These are phyloP conservation scores for Podaxis sp. DNA, from an alignment of 768 basidiomycete species.

Conservation along the genomic window DNA sequence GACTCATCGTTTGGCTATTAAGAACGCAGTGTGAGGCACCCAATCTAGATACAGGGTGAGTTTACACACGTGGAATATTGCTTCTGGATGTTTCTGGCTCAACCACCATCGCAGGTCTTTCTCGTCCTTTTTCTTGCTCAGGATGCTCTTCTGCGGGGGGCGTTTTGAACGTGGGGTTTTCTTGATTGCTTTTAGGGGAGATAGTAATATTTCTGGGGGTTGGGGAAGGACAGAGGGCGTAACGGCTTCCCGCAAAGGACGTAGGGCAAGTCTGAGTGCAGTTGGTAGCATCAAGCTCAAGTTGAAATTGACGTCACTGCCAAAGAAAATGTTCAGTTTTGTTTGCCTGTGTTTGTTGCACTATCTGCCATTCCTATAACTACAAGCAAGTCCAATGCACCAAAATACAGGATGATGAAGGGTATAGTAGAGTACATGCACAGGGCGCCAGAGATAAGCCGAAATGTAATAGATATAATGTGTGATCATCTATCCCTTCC, in stretches of 20 bases:
- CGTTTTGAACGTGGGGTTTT: no score
- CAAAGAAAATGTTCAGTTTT: background rate
- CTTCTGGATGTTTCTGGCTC: background rate
- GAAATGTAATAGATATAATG: background rate
- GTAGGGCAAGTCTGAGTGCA: background rate
- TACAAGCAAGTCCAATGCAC: constrained; percentile 1
- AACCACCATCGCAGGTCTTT: background rate
- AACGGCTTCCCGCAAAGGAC: background rate
- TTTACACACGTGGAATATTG: background rate
- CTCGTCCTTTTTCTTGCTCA: background rate
- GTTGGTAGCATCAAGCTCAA: background rate
- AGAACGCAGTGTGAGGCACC: background rate
- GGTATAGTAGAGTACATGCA: constrained; percentile 1
- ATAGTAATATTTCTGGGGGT: background rate
- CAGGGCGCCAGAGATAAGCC: background rate
- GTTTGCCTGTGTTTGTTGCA: constrained; percentile 1
- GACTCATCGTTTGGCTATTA: background rate
- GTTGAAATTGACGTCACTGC: background rate
- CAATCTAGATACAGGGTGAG: no score
- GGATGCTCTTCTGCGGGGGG: no score
- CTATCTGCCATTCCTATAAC: background rate
- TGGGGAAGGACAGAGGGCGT: background rate
- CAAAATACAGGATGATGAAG: constrained; percentile 6
- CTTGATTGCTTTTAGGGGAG: background rate
- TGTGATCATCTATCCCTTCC: background rate